Conservation (phyloP, 73 alveolate genomes). For the Paramecium caudatum region DNA sequence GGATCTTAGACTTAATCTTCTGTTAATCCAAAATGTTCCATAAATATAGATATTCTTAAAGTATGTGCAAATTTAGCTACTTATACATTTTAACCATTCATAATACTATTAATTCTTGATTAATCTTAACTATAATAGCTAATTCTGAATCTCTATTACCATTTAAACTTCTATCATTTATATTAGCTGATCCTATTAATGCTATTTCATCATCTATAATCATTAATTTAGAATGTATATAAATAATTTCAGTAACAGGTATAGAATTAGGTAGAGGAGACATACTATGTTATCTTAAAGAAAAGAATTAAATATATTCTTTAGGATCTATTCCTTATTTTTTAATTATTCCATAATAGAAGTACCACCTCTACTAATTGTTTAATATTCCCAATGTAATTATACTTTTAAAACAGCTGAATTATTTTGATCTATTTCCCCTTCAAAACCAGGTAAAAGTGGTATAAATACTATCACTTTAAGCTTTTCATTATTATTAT, state of each 20-base stretch:
- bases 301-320: not conserved
- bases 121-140: constrained; percentile 81
- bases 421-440: constrained; percentile 84
- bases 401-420: constrained; percentile 82
- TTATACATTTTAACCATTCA: constrained; percentile 69
- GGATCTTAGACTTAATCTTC: constrained; percentile 89
- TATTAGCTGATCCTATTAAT: constrained; percentile 95
- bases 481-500: constrained; percentile 80
- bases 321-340: constrained; percentile 57
- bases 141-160: constrained; percentile 96
- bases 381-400: constrained; percentile 85
- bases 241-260: constrained; percentile 48
- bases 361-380: constrained; percentile 86
- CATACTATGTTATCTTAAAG: not conserved
- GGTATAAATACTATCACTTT: constrained; percentile 91
- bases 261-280: constrained; percentile 19
- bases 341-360: constrained; percentile 84
- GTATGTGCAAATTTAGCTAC: constrained; percentile 79
- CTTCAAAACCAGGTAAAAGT: constrained; percentile 97
- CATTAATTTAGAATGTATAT: constrained; percentile 95
- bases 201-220: constrained; percentile 94
- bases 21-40: constrained; percentile 93
- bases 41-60: constrained; percentile 80
- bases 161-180: constrained; percentile 95
- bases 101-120: not conserved